These are phyloP conservation scores for Azolla pinnata DNA, from an alignment of 75 land plant species.

Conservation along the genomic window DNA sequence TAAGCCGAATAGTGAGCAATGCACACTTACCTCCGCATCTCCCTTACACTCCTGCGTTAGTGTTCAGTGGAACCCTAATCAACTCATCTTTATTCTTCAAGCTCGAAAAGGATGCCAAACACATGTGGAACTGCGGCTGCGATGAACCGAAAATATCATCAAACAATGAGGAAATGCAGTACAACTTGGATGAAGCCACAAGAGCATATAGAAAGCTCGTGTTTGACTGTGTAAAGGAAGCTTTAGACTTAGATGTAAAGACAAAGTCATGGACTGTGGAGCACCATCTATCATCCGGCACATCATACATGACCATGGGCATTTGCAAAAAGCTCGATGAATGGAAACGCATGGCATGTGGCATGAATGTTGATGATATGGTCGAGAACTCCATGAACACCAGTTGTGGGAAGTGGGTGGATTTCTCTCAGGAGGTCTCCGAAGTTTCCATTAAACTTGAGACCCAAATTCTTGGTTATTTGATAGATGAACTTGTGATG, in stretches of 20 bases:
- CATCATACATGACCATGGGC: background rate
- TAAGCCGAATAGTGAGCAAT: background rate
- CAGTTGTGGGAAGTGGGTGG: conserved; percentile 48
- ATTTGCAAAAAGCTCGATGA: conserved; percentile 12
- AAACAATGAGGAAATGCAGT: background rate
- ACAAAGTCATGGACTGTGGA: background rate
- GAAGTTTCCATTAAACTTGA: conserved; percentile 47
- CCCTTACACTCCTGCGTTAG: background rate
- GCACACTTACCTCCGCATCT: background rate
- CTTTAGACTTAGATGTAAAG: conserved; percentile 14
- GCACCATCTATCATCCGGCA: background rate
- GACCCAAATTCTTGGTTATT: conserved; percentile 20
- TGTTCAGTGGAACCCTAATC: background rate
- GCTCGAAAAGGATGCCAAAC: background rate
- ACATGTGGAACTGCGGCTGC: background rate
- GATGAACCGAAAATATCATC: no score
- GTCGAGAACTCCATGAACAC: conserved; percentile 70
- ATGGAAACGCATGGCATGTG: conserved; percentile 35
- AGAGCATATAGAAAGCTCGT: conserved; percentile 25
- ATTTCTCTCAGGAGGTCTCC: conserved; percentile 45
- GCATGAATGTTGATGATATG: conserved; percentile 50
- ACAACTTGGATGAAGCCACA: background rate
- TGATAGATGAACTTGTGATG: conserved; percentile 60
- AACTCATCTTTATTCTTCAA: background rate
- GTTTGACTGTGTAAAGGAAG: conserved; percentile 49